Evolutionary conservation across 1,284 basidiomycete genomes (phyloP).

Genomic region (Malassezia caprae): DNA sequence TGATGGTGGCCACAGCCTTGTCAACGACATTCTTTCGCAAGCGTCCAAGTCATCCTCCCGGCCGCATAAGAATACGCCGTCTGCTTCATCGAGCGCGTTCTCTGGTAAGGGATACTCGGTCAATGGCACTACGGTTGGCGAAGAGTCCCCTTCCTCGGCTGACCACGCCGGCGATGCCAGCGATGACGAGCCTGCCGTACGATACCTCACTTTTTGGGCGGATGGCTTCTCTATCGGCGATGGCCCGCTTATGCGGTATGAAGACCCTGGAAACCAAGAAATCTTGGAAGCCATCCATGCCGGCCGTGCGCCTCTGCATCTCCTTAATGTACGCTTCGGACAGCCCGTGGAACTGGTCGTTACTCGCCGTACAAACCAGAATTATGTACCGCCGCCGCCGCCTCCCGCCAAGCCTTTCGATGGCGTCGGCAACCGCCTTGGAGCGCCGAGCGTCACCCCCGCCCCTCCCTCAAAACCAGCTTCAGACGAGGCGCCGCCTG

Average conservation of each 20-base stretch:
- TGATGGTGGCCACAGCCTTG: conserved; percentile 54
- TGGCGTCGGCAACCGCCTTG: conserved; percentile 74
- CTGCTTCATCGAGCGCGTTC: not conserved
- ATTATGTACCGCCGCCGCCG: conserved; percentile 58
- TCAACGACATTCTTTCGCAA: conserved; percentile 68
- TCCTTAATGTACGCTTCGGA: conserved; percentile 66
- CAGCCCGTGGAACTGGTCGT: conserved; percentile 82
- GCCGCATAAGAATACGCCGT: not conserved
- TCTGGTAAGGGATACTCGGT: conserved; percentile 10
- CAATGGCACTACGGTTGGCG: conserved; percentile 23
- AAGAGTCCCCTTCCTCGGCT: conserved; percentile 9
- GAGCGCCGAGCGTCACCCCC: conserved; percentile 48
- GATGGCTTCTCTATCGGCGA: conserved; percentile 90
- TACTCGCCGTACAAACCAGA: conserved; percentile 62
- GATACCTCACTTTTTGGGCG: conserved; percentile 82
- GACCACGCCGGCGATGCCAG: conserved; percentile 50
- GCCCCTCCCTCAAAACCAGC: conserved; percentile 34
- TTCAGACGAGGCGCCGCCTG: not conserved
- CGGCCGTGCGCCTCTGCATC: conserved; percentile 67
- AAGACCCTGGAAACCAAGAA: conserved; percentile 65
- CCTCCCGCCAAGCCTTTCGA: conserved; percentile 56
- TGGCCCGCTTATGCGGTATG: conserved; percentile 73
- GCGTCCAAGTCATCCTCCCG: conserved; percentile 57
- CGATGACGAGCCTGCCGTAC: conserved; percentile 56
- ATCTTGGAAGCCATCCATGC: conserved; percentile 68